Evolutionary conservation across 2,329 filamentous ascomycete genomes (phyloP), one percentile per base, ranked within the genome.

Genomic region (Talaromyces sp.): DNA sequence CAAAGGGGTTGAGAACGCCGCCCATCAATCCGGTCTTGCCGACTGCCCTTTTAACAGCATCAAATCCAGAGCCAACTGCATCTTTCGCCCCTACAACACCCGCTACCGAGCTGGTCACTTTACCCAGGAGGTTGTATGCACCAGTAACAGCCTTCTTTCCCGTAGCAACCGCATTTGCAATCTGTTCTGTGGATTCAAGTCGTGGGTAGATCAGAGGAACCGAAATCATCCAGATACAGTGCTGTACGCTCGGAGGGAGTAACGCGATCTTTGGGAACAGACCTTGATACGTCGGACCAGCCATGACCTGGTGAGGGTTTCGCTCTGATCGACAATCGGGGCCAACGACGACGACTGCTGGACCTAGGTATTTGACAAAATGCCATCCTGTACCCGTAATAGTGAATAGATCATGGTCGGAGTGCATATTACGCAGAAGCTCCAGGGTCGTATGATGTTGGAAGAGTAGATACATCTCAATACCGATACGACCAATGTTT

Each of bases 361-460:
- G 95, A 0, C 95, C 95, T 6, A 99, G 86, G 72, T 91, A 97
- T 79, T 99, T 99, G 79, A 99, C 87, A 77, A 98, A 99, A 78
- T 99, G 95, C 95, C 95, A 99, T 8, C 95, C 95, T 22, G 90
- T 90, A n/a, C 95, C 94, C 0, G 95, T 98, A 63, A 99, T 90
- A 1, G 94, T 98, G 79, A 99, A 99, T 6, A 99, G 86, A 72
- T 99, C 95, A 57, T 89, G 85, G 73, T 99, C 95, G 56, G 91
- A 91, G 73, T 86, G 90, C 65, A 96, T 89, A 71, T 96, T 94
- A 61, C 93, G 90, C 65, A 99, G 86, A 49, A 98, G 91, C 74
- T 98, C 95, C 3, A 96, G 84, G 0, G 94, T 98, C 0, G 95
- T 98, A 77, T 99, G 95, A 74, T 99, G 95, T 75, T 99, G 95